phyloP scores from a whole-genome alignment of 2,329 filamentous ascomycete species.

The Fusarium praegraminearum region DNA sequence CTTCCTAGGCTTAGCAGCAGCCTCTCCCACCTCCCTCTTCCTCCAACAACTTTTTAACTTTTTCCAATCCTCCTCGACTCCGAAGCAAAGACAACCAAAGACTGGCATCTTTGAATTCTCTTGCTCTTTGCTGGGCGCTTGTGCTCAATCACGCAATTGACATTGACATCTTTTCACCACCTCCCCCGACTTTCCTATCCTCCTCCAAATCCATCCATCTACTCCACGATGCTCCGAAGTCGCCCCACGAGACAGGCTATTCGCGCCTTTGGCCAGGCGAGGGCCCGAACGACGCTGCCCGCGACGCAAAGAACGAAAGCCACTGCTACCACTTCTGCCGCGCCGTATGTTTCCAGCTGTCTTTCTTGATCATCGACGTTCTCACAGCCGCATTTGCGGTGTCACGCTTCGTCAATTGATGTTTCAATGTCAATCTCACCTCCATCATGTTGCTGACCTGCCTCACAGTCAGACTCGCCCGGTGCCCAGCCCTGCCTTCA shows the following conservation, averaged over 20 bases:
- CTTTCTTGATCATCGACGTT: background rate
- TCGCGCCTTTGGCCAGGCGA: background rate
- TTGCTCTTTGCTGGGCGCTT: background rate
- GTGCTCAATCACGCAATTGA: background rate
- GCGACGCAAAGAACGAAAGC: background rate
- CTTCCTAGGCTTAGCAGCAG: background rate
- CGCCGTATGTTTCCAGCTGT: background rate
- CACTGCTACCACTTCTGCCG: background rate
- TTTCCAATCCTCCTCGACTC: background rate
- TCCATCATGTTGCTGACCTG: background rate
- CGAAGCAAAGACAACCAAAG: background rate
- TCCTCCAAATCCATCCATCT: background rate
- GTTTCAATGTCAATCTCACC: background rate
- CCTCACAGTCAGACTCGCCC: background rate
- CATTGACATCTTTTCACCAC: background rate
- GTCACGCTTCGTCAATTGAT: background rate
- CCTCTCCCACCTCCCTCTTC: background rate
- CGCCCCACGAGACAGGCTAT: background rate
- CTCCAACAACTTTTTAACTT: background rate
- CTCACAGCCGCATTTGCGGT: background rate
- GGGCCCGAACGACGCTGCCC: background rate
- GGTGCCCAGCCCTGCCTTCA: background rate
- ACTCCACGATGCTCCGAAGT: background rate
- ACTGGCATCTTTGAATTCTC: background rate
- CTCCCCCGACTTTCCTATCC: background rate